Conservation (phyloP, 306 rosid species). For the Albizia julibrissin region DNA sequence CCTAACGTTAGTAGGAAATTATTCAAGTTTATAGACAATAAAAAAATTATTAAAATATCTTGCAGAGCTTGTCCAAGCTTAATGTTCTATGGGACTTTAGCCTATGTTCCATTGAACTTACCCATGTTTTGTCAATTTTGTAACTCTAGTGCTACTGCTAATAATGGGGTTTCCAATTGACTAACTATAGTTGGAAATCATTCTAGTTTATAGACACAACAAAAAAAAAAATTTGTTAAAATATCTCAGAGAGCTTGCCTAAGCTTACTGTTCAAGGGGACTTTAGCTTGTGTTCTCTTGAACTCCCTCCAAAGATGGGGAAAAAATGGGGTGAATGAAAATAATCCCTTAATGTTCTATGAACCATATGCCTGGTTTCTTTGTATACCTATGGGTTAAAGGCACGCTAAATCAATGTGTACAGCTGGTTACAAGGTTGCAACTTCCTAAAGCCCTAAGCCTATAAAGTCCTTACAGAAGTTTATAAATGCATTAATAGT, state of each 20-base stretch:
- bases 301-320: background rate
- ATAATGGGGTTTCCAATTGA: background rate
- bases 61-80: background rate
- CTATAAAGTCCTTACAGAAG: background rate
- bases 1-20: background rate
- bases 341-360: background rate
- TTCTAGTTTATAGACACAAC: conserved; percentile 13
- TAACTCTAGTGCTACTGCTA: background rate
- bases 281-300: too few species aligned
- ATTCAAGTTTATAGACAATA: conserved; percentile 7
- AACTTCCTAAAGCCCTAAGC: background rate
- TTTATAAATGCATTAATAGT: background rate
- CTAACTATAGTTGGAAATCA: background rate
- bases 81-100: background rate
- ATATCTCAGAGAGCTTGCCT: background rate
- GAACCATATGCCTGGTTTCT: background rate
- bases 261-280: background rate
- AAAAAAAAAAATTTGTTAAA: background rate
- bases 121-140: conserved; percentile 2
- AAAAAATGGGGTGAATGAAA: background rate
- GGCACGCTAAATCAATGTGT: background rate
- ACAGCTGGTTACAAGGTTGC: background rate
- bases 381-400: background rate
- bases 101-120: background rate
- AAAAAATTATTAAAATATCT: background rate